Conservation (phyloP, 169 alveolate genomes). For the Plasmodium blacklocki region DNA sequence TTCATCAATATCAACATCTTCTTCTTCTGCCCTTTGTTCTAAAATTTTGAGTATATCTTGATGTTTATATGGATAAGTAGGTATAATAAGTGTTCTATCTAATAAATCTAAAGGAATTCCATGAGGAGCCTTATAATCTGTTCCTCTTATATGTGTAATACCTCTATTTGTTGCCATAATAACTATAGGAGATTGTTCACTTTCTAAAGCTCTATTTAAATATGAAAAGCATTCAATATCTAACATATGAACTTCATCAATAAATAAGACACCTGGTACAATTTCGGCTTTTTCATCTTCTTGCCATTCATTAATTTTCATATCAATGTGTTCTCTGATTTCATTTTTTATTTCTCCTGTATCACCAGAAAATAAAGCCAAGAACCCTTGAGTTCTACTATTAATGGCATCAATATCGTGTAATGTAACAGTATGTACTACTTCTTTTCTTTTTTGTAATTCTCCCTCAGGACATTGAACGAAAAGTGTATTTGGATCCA, state of each 20-base stretch:
- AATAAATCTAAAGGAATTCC: constrained; percentile 99
- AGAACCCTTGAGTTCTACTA: constrained; percentile 97
- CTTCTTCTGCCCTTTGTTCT: constrained; percentile 97
- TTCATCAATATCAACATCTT: constrained; percentile 98
- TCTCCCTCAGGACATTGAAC: constrained; percentile 99
- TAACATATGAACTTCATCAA: constrained; percentile 99
- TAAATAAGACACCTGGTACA: constrained; percentile 98
- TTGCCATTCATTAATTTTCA: constrained; percentile 98
- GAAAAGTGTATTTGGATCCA: constrained; percentile 94
- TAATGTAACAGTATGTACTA: constrained; percentile 98
- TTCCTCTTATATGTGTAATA: constrained; percentile 97
- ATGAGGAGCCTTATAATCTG: constrained; percentile 98
- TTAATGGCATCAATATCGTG: constrained; percentile 99
- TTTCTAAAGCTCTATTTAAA: constrained; percentile 98
- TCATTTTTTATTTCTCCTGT: constrained; percentile 99
- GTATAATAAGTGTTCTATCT: constrained; percentile 97
- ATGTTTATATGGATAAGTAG: constrained; percentile 96
- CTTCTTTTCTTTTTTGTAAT: constrained; percentile 98
- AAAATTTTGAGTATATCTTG: constrained; percentile 94
- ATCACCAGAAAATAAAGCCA: constrained; percentile 99
- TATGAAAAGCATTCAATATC: constrained; percentile 99
- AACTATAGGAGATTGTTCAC: constrained; percentile 97
- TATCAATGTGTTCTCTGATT: constrained; percentile 98
- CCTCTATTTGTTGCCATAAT: constrained; percentile 99
- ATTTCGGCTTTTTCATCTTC: constrained; percentile 96